Evolutionary conservation across 164 flowering plant genomes (phyloP), one percentile per base, ranked within the genome.

Genomic region (Kalanchoe fedtschenkoi): DNA sequence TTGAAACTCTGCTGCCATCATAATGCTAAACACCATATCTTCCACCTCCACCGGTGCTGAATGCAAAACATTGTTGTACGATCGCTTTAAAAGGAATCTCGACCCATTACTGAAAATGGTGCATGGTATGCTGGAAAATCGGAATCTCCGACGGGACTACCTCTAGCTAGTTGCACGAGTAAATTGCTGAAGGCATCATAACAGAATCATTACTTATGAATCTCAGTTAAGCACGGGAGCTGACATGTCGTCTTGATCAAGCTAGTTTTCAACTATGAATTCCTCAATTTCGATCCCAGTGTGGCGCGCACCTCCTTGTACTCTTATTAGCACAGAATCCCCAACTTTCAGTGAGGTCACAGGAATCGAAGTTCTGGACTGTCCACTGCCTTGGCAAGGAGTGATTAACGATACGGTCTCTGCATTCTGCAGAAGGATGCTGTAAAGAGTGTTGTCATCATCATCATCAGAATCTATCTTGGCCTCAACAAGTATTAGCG

Each of bases 221-320:
- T n/a, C n/a, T n/a, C n/a, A n/a, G 43, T 39, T 17, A 44, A 6
- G 51, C 13, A 44, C 21, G n/a, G 10, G 2, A 42, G 17, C 56
- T 51, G 10, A 51, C 21, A 17, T 29, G 17, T 28, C 56, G 24
- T 28, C 32, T 26, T 58, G 56, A 15, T 58, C 85, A n/a, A n/a
- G n/a, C n/a, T 76, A 88, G 55, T 82, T 88, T 73, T 91, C 97
- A 5, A 91, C 77, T 60, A 91, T 85, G 76, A 89, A 91, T 68
- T 91, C 95, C 69, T 87, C 70, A 62, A 91, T 89, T 71, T 87
- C 92, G 43, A 91, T 91, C 58, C 98, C 95, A 5, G 96, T 87
- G 64, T 87, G 98, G 14, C 92, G 82, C 5, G 96, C 97, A 0
- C 81, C 92, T 13, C 95, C 95, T 66, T 89, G 96, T 46, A 79